Conservation (phyloP, 225 moss, liverwort and hornwort genomes). For the Anthoceros angustus region DNA sequence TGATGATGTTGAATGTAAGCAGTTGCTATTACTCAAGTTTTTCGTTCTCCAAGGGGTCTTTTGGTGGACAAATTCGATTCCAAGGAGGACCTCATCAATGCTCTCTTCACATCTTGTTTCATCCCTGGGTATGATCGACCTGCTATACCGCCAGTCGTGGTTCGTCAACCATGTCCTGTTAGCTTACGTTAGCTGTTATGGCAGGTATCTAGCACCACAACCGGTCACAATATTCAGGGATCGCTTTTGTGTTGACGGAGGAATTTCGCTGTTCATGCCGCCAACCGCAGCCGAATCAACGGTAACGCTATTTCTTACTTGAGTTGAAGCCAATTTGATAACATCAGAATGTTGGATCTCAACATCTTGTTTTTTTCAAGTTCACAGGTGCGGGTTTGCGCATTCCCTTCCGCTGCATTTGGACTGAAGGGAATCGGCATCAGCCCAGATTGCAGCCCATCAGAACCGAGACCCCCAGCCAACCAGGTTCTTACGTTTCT, state of each 20-base stretch:
- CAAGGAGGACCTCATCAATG: constrained; percentile 80
- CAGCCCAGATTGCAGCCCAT: constrained; percentile 66
- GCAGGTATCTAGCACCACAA: constrained; percentile 66
- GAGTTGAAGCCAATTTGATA: neutral
- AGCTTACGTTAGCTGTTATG: neutral
- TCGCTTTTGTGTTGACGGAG: constrained; percentile 78
- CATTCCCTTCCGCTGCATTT: constrained; percentile 47
- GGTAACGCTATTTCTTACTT: constrained; percentile 17
- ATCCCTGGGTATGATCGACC: constrained; percentile 57
- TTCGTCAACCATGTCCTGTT: no score
- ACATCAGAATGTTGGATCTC: neutral
- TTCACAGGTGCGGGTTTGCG: constrained; percentile 63
- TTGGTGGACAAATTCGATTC: constrained; percentile 80
- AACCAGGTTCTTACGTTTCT: constrained; percentile 33
- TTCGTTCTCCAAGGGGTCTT: constrained; percentile 64
- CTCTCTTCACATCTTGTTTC: constrained; percentile 90
- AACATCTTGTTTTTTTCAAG: neutral
- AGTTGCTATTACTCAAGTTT: constrained; percentile 91
- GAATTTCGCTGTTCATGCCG: constrained; percentile 81
- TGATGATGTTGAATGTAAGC: constrained; percentile 9
- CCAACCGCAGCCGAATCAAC: constrained; percentile 77
- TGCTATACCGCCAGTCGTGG: neutral
- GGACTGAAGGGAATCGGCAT: constrained; percentile 47
- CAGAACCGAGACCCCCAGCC: constrained; percentile 43
- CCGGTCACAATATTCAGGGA: constrained; percentile 75